Percentiles rank a stretch among this genome's conserved stretches.
phyloP scores from a whole-genome alignment of 768 basidiomycete genomes.

The Galerina marginata region DNA sequence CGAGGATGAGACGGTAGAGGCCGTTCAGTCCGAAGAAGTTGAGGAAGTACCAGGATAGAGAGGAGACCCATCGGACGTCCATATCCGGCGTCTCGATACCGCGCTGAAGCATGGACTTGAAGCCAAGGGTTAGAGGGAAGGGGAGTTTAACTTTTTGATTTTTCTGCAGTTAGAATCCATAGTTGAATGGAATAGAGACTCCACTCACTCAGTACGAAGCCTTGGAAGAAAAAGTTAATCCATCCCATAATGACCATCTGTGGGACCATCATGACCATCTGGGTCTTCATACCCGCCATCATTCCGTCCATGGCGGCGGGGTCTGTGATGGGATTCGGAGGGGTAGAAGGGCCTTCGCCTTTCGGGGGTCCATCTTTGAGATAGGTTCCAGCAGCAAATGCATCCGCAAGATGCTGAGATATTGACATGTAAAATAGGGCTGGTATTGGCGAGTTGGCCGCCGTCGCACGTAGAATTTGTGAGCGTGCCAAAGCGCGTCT shows the following conservation, averaged over 20 bases:
- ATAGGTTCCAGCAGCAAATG: constrained; percentile 78
- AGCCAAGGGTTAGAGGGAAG: constrained; percentile 94
- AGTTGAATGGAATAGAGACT: not conserved
- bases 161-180: not conserved
- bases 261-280: constrained; percentile 98
- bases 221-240: constrained; percentile 99
- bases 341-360: constrained; percentile 56
- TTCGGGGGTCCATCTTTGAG: constrained; percentile 86
- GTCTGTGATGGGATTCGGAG: constrained; percentile 87
- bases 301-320: constrained; percentile 95
- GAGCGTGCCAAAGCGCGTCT: constrained; percentile 83
- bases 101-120: constrained; percentile 97
- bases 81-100: constrained; percentile 95
- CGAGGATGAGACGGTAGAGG: constrained; percentile 91
- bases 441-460: constrained; percentile 82
- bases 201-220: constrained; percentile 92
- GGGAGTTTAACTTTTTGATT: constrained; percentile 81
- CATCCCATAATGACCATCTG: constrained; percentile 99
- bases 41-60: constrained; percentile 98
- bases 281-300: constrained; percentile 99
- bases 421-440: constrained; percentile 74
- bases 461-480: constrained; percentile 82
- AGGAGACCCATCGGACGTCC: constrained; percentile 99
- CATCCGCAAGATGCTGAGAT: constrained; percentile 72
- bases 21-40: constrained; percentile 99